Evolutionary conservation across 2,329 filamentous ascomycete genomes (phyloP).

Genomic region (Macrophomina tecta): DNA sequence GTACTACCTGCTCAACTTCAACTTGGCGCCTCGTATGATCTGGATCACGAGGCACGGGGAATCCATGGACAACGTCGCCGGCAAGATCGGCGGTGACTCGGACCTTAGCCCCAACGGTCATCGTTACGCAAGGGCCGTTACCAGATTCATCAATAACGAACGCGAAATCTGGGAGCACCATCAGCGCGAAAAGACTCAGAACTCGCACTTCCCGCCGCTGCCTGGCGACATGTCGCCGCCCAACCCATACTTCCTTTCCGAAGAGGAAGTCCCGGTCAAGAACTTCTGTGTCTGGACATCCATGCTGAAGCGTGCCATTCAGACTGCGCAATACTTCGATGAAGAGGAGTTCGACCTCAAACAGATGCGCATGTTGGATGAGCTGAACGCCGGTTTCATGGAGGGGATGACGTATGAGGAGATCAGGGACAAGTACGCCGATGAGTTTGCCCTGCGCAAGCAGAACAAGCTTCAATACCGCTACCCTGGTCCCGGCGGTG

Average conservation of each 20-base stretch:
- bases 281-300: constrained; percentile 99
- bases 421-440: constrained; percentile 77
- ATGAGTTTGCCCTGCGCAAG: constrained; percentile 81
- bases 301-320: constrained; percentile 88
- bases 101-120: constrained; percentile 80
- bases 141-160: constrained; percentile 83
- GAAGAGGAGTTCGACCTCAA: constrained; percentile 95
- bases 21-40: constrained; percentile 91
- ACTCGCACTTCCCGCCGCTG: constrained; percentile 84
- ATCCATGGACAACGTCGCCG: constrained; percentile 82
- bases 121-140: constrained; percentile 78
- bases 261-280: constrained; percentile 67
- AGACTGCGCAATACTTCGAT: constrained; percentile 89
- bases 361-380: constrained; percentile 97
- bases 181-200: constrained; percentile 77
- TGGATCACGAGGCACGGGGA: constrained; percentile 98
- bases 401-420: constrained; percentile 95
- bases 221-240: constrained; percentile 93
- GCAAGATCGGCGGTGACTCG: constrained; percentile 91
- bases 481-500: constrained; percentile 93
- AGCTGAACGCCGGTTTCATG: constrained; percentile 90
- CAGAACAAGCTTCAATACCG: constrained; percentile 93
- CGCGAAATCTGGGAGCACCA: constrained; percentile 81
- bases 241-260: constrained; percentile 75
- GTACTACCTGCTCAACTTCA: constrained; percentile 96